Percentiles rank a stretch among this genome's conserved stretches.
These are phyloP conservation scores for Carnegiea gigantea DNA, from an alignment of 179 eudicot species.

Conservation along the genomic window DNA sequence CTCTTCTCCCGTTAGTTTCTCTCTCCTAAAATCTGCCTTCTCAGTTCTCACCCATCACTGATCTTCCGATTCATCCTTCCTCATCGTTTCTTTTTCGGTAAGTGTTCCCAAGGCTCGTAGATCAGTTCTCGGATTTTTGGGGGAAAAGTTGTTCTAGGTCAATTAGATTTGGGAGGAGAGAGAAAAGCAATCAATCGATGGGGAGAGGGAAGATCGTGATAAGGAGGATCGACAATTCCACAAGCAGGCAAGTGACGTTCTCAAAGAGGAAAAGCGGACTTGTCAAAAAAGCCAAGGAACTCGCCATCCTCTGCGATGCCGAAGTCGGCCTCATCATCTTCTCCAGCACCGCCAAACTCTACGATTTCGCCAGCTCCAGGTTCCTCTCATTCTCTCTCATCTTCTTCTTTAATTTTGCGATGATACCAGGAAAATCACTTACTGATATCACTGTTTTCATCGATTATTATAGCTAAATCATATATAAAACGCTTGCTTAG, in stretches of 20 bases:
- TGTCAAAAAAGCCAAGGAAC: slow-evolving; percentile 34
- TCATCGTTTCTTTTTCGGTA: background rate
- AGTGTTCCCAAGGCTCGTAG: background rate
- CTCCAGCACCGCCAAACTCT: slow-evolving; percentile 34
- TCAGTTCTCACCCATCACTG: background rate
- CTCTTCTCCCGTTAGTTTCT: background rate
- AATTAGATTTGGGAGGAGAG: background rate
- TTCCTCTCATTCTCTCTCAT: background rate
- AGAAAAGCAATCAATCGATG: slow-evolving; percentile 1
- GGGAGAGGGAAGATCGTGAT: slow-evolving; percentile 44
- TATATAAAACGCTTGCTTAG: no score
- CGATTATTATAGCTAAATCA: no score
- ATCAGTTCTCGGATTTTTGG: background rate
- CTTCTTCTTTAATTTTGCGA: no score
- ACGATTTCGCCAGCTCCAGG: slow-evolving; percentile 40
- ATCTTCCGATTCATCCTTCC: background rate
- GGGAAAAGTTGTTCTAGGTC: background rate
- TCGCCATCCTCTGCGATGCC: slow-evolving; percentile 39
- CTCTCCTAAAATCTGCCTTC: background rate
- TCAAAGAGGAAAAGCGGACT: slow-evolving; percentile 35
- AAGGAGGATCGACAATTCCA: slow-evolving; percentile 34
- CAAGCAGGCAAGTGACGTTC: slow-evolving; percentile 40
- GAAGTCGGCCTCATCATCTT: slow-evolving; percentile 38
- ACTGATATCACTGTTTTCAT: no score
- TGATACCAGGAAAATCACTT: no score